Base-by-base conservation (phyloP, 2,329 filamentous ascomycete genomes). In the Sclerotinia trifoliorum region DNA sequence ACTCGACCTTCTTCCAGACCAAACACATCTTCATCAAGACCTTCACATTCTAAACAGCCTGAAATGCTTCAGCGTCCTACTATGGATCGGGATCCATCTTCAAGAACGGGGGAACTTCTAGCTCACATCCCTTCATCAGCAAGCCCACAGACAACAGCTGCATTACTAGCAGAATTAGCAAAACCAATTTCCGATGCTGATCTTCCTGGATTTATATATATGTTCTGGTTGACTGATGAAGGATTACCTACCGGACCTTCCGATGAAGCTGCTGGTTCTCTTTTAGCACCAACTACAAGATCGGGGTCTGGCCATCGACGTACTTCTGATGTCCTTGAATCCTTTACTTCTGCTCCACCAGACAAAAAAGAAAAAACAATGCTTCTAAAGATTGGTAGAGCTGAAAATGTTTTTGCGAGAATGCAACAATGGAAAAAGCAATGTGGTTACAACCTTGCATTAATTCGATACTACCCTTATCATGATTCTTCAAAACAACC, bases 191-290 rank as follows among this genome's bases (percentile, higher is more conserved):
- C 92, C 0, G 82, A 86, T 29, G 81, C 84, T 66, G 92, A 95
- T 72, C 92, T 96, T 73, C 83, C 90, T 17, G 95, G 95, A 49
- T 99, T 95, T 80, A 98, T 99, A 73, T 99, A 99, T 84, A 96
- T 99, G 79, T 99, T 98, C 83, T 97, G 94, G 93, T 84, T 97
- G 29, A 97, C 93, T 0, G 88, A 93, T 44, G 83, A 85, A 48
- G 84, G 83, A 2, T 80, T 86, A 10, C 78, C 83, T 0, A 78
- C 85, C 0, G 81, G 84, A 0, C 83, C 86, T 0, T 83, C 88
- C 0, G 81, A 82, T 48, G 88, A 87, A 71, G 82, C 87, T 55
- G 85, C 86, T 26, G 83, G 86, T 11, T 84, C 86, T 15, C 81
- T 91, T 61, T 83, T 89, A 54, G 79, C 82, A 0, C 84, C 87